Evolutionary conservation across 2,329 filamentous ascomycete genomes (phyloP).

Genomic region (Mycosphaerelloides madeirae): DNA sequence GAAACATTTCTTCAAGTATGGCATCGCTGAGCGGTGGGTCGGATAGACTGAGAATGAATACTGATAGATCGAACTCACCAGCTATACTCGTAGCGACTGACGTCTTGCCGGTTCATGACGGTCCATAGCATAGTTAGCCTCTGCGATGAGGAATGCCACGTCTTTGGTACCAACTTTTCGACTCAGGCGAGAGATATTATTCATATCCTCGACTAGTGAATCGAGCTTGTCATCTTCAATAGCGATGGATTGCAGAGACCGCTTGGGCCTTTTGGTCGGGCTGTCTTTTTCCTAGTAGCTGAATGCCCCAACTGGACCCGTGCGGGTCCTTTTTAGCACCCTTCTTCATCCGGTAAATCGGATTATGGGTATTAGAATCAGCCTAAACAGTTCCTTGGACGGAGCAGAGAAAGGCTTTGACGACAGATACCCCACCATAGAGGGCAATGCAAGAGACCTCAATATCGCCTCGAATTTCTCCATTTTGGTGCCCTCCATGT

Average conservation of each 20-base stretch:
- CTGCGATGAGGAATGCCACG: constrained; percentile 79
- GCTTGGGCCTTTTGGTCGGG: too few species aligned
- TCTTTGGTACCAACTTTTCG: constrained; percentile 70
- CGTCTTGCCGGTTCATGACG: constrained; percentile 94
- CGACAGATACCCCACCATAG: constrained; percentile 27
- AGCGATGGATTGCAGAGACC: constrained; percentile 70
- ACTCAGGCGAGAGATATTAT: constrained; percentile 66
- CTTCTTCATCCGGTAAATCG: too few species aligned
- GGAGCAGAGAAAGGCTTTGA: constrained; percentile 41
- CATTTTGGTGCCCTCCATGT: too few species aligned
- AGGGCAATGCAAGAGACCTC: too few species aligned
- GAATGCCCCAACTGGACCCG: constrained; percentile 19
- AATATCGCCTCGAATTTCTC: too few species aligned
- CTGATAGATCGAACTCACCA: constrained; percentile 92
- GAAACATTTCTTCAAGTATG: constrained; percentile 94
- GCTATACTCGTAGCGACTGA: constrained; percentile 92
- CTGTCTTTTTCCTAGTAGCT: too few species aligned
- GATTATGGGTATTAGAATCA: too few species aligned
- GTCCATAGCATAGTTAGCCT: constrained; percentile 94
- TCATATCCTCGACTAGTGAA: constrained; percentile 62
- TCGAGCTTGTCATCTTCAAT: constrained; percentile 63
- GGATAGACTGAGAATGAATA: constrained; percentile 93
- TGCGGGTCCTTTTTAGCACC: constrained; percentile 28
- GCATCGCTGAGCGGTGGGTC: constrained; percentile 92
- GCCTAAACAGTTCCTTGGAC: constrained; percentile 43